phyloP scores from a whole-genome alignment of 768 basidiomycete genomes.

The Psilocybe cubensis region DNA sequence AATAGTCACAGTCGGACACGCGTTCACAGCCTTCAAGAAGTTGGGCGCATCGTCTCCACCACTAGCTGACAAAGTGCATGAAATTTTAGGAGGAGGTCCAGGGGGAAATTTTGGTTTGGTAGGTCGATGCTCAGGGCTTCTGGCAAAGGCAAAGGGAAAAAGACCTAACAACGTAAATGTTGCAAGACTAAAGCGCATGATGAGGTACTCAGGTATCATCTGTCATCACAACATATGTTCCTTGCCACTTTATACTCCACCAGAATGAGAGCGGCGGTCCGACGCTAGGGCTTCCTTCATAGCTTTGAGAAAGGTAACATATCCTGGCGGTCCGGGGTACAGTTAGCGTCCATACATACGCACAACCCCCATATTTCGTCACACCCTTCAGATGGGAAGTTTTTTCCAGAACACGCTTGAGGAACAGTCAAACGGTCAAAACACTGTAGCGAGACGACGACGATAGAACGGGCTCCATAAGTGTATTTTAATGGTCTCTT shows the following conservation, averaged over 20 bases:
- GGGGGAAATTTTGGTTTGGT: constrained; percentile 3
- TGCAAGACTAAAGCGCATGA: constrained; percentile 12
- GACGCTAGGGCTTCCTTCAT: neutral
- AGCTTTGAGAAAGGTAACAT: neutral
- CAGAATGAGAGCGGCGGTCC: constrained; percentile 8
- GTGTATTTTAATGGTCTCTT: neutral
- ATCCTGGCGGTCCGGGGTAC: constrained; percentile 9
- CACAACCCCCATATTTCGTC: neutral
- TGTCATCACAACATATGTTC: neutral
- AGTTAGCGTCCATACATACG: neutral
- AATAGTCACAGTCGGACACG: constrained; percentile 45
- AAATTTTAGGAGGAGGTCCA: constrained; percentile 3
- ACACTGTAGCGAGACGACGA: neutral
- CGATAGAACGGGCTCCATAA: neutral
- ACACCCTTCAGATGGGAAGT: neutral
- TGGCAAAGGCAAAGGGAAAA: constrained; percentile 1
- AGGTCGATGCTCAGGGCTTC: neutral
- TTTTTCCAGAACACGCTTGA: neutral
- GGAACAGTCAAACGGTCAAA: neutral
- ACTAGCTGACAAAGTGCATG: constrained; percentile 45
- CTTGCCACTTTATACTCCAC: constrained; percentile 8
- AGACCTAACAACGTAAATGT: constrained; percentile 9
- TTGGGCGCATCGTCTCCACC: constrained; percentile 57
- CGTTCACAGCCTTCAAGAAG: constrained; percentile 45
- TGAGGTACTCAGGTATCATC: neutral